These are phyloP conservation scores for Raphanus hybrid DNA, from an alignment of 441 rosid species.

Conservation along the genomic window DNA sequence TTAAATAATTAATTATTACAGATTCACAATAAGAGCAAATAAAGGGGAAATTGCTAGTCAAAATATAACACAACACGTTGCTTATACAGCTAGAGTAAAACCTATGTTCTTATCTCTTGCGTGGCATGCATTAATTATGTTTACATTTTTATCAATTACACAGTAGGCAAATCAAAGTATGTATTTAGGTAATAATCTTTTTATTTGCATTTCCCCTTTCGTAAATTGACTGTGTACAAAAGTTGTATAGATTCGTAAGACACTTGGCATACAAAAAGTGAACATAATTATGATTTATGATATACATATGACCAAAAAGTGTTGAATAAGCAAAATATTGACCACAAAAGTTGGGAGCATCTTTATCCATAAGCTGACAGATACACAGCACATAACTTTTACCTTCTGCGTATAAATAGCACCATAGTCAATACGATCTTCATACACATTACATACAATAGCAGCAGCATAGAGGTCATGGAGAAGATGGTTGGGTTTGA, in stretches of 20 bases:
- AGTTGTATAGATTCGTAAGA: constrained; percentile 5
- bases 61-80: constrained; percentile 19
- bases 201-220: not conserved
- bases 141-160: not conserved
- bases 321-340: constrained; percentile 1
- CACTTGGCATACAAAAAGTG: constrained; percentile 12
- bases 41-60: not conserved
- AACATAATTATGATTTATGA: constrained; percentile 7
- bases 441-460: constrained; percentile 4
- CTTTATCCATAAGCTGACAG: not conserved
- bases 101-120: constrained; percentile 18
- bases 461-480: not conserved
- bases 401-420: constrained; percentile 11
- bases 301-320: not conserved
- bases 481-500: constrained; percentile 21
- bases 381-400: constrained; percentile 3
- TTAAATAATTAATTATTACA: not conserved
- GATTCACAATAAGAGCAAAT: not conserved
- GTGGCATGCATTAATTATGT: not conserved
- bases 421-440: not conserved
- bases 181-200: not conserved
- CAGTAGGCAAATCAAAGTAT: not conserved
- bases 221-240: not conserved
- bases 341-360: constrained; percentile 1
- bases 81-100: constrained; percentile 2